Percentiles rank a stretch among this genome's conserved stretches.
These are phyloP conservation scores for Fragilaria crotonensis DNA, from an alignment of 108 stramenopile genomes.

Conservation along the genomic window DNA sequence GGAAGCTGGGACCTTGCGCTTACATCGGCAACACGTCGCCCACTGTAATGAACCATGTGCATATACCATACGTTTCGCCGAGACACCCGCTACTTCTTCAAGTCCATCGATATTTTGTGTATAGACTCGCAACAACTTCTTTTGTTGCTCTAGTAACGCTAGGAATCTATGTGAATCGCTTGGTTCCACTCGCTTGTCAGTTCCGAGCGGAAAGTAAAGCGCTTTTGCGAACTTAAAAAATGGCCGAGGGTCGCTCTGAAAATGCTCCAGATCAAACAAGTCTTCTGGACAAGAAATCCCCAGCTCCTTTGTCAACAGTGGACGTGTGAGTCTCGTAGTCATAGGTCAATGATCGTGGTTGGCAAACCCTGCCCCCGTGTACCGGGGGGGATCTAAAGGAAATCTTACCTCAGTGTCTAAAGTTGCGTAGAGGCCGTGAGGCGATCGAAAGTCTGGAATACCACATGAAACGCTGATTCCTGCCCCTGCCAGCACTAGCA, in stretches of 20 bases:
- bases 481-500: slow-evolving; percentile 72
- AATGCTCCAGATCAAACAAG: slow-evolving; percentile 72
- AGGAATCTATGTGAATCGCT: slow-evolving; percentile 70
- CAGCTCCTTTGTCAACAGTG: slow-evolving; percentile 23
- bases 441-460: slow-evolving; percentile 82
- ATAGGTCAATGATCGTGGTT: not conserved
- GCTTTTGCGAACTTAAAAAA: slow-evolving; percentile 57
- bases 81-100: slow-evolving; percentile 58
- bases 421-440: slow-evolving; percentile 56
- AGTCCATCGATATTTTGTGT: slow-evolving; percentile 84
- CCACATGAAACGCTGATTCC: slow-evolving; percentile 75
- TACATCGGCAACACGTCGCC: slow-evolving; percentile 59
- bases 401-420: not conserved
- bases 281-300: slow-evolving; percentile 63
- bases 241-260: slow-evolving; percentile 61
- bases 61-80: slow-evolving; percentile 59
- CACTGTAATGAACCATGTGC: slow-evolving; percentile 66
- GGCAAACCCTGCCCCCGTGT: too few species aligned
- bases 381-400: too few species aligned
- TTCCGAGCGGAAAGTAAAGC: slow-evolving; percentile 36
- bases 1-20: slow-evolving; percentile 30
- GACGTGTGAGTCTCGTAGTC: slow-evolving; percentile 14
- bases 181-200: slow-evolving; percentile 26
- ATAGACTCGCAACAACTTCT: slow-evolving; percentile 54
- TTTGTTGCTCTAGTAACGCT: slow-evolving; percentile 47